These are phyloP conservation scores for Kwoniella botswanensis DNA, from an alignment of 768 basidiomycete genomes.

Conservation along the genomic window DNA sequence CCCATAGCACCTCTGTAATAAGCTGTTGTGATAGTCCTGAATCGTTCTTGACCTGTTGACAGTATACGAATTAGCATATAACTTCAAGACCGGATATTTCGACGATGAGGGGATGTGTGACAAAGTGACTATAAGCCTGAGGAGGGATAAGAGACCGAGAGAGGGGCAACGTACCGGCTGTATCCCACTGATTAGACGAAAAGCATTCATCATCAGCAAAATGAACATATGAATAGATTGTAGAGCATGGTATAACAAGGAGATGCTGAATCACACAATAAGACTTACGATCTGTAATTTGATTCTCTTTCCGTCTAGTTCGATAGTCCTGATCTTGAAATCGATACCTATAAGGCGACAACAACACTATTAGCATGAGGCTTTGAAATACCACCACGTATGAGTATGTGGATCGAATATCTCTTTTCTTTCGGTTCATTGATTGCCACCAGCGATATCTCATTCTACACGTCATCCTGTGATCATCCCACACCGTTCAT, in stretches of 20 bases:
- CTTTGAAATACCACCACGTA: too few species aligned
- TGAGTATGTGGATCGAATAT: too few species aligned
- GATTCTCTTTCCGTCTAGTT: slow-evolving; percentile 95
- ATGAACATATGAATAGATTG: too few species aligned
- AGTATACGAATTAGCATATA: slow-evolving; percentile 64
- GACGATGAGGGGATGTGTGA: too few species aligned
- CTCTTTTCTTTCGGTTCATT: not conserved
- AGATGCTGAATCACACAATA: not conserved
- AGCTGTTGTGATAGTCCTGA: slow-evolving; percentile 96
- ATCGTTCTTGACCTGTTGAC: slow-evolving; percentile 91
- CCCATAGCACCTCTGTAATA: slow-evolving; percentile 99
- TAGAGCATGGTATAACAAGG: not conserved
- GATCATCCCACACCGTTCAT: too few species aligned
- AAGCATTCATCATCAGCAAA: not conserved
- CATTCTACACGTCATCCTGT: not conserved
- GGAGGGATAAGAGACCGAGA: too few species aligned
- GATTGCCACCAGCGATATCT: not conserved
- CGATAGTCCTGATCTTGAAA: slow-evolving; percentile 95
- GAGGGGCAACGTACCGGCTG: slow-evolving; percentile 64
- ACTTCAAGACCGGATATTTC: too few species aligned
- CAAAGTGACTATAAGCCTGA: too few species aligned
- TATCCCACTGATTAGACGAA: slow-evolving; percentile 77
- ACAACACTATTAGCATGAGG: too few species aligned
- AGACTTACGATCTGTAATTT: slow-evolving; percentile 94
- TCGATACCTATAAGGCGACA: slow-evolving; percentile 65